A percentile compares a stretch with the other conserved stretches of the same genome.
Conservation (phyloP, 2,329 filamentous ascomycete species). For the Trichoderma lentiforme region DNA sequence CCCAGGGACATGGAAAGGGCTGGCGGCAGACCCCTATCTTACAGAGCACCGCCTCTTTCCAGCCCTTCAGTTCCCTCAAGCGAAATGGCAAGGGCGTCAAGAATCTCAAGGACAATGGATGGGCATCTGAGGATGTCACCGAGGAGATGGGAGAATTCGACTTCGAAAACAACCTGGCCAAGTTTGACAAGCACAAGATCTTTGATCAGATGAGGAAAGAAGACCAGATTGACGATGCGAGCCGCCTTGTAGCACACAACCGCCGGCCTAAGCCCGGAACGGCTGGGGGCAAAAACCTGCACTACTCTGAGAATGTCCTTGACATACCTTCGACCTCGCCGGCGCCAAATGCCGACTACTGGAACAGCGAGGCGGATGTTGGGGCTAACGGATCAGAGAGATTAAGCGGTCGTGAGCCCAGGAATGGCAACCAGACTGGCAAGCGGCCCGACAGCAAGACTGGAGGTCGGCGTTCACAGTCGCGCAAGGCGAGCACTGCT, state of each 20-base stretch:
- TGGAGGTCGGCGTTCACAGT: constrained; percentile 50
- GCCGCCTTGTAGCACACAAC: constrained; percentile 88
- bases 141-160: constrained; percentile 95
- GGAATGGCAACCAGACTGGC: constrained; percentile 46
- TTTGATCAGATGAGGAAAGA: constrained; percentile 91
- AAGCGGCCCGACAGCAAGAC: constrained; percentile 53
- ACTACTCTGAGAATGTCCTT: constrained; percentile 88
- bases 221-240: constrained; percentile 83
- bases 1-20: constrained; percentile 46
- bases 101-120: constrained; percentile 65
- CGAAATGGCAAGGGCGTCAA: constrained; percentile 48
- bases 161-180: constrained; percentile 82
- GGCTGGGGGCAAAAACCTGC: constrained; percentile 81
- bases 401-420: constrained; percentile 48
- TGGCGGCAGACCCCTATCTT: constrained; percentile 60
- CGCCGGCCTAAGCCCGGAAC: constrained; percentile 66
- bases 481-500: constrained; percentile 52
- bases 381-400: constrained; percentile 46
- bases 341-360: constrained; percentile 50
- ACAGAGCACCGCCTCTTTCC: constrained; percentile 59
- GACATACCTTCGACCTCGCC: constrained; percentile 50
- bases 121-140: constrained; percentile 94
- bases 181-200: constrained; percentile 89
- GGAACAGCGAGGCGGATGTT: constrained; percentile 74
- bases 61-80: constrained; percentile 60